Evolutionary conservation across 2,329 filamentous ascomycete species (phyloP).

Genomic region (Torrubiellomyces zombiae): DNA sequence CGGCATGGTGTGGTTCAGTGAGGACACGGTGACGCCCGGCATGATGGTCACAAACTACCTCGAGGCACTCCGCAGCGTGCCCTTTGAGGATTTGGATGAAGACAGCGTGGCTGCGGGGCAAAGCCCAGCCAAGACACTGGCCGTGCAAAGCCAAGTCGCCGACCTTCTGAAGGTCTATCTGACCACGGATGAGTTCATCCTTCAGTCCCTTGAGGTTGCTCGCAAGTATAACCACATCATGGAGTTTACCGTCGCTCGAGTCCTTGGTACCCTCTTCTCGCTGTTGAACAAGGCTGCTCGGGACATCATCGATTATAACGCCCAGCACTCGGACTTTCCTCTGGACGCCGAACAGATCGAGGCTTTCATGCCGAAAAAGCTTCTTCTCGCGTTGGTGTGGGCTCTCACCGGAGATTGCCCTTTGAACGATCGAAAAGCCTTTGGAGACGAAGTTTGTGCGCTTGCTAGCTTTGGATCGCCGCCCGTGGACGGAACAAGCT

Average conservation of each 20-base stretch:
- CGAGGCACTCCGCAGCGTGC: constrained; percentile 60
- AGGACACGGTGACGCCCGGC: constrained; percentile 80
- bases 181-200: constrained; percentile 63
- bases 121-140: constrained; percentile 60
- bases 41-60: constrained; percentile 94
- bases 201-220: constrained; percentile 60
- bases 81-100: constrained; percentile 92
- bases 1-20: constrained; percentile 99
- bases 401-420: constrained; percentile 92
- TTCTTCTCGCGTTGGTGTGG: constrained; percentile 86
- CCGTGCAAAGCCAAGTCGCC: constrained; percentile 64
- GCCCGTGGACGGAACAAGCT: constrained; percentile 57
- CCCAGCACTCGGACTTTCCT: constrained; percentile 85
- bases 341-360: constrained; percentile 83
- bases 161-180: constrained; percentile 63
- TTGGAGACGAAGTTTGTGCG: constrained; percentile 69
- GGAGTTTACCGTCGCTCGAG: constrained; percentile 87
- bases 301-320: constrained; percentile 88
- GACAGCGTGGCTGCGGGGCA: constrained; percentile 65
- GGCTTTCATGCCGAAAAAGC: constrained; percentile 79
- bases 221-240: constrained; percentile 86
- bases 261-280: constrained; percentile 85
- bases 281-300: constrained; percentile 86
- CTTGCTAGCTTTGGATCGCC: constrained; percentile 79
- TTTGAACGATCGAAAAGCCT: constrained; percentile 68